Evolutionary conservation across 192 early-diverging fungal genomes (phyloP).

Genomic region (Spinellus fusiger): DNA sequence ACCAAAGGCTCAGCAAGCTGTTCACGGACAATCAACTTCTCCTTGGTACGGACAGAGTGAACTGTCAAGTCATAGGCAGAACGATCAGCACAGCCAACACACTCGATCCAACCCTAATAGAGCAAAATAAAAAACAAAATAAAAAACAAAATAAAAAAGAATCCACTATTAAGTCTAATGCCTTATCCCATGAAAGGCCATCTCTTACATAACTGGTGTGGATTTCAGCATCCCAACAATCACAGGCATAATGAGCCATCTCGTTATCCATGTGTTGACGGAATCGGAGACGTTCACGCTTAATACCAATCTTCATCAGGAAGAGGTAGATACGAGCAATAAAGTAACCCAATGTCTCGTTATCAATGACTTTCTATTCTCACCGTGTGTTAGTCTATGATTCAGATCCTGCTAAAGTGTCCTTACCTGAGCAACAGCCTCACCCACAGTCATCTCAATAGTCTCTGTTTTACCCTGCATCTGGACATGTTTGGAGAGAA

Average conservation of each 20-base stretch:
- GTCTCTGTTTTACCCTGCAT: constrained; percentile 66
- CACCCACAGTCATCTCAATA: constrained; percentile 75
- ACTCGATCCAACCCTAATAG: constrained; percentile 94
- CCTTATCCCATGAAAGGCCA: too few relatives aligned
- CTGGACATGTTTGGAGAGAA: constrained; percentile 78
- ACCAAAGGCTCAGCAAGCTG: constrained; percentile 75
- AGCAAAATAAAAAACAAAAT: background rate
- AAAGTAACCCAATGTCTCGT: constrained; percentile 98
- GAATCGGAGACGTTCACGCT: constrained; percentile 82
- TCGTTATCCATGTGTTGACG: constrained; percentile 99
- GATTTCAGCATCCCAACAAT: constrained; percentile 99
- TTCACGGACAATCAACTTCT: constrained; percentile 93
- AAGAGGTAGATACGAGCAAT: constrained; percentile 91
- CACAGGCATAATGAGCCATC: constrained; percentile 99
- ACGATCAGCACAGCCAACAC: constrained; percentile 98
- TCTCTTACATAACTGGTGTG: constrained; percentile 74
- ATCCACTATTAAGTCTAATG: too few relatives aligned
- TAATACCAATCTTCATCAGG: constrained; percentile 85
- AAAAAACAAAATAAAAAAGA: background rate
- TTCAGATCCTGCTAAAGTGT: too few relatives aligned
- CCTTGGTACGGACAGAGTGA: constrained; percentile 82
- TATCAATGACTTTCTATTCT: constrained; percentile 82
- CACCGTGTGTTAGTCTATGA: too few relatives aligned
- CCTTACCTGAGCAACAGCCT: constrained; percentile 74
- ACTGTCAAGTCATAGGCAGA: constrained; percentile 95